Percentiles rank a stretch among this genome's conserved stretches.
These are phyloP conservation scores for Aspergillus sp. DNA, from an alignment of 2,329 filamentous ascomycete genomes.

Conservation along the genomic window DNA sequence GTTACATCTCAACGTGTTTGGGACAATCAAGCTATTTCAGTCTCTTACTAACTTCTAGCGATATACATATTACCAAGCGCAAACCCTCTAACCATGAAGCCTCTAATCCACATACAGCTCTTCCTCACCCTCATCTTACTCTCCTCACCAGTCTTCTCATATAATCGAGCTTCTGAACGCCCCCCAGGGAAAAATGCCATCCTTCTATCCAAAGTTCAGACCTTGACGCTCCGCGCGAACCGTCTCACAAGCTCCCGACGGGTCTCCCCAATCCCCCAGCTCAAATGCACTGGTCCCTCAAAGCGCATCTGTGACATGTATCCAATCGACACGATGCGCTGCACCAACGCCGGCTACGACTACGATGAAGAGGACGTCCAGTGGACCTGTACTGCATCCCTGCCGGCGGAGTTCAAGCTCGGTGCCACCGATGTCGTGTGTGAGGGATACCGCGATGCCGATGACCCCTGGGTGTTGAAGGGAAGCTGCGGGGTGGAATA, in stretches of 20 bases:
- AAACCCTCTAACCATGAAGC: slow-evolving; percentile 17
- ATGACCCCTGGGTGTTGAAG: slow-evolving; percentile 83
- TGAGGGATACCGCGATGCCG: slow-evolving; percentile 74
- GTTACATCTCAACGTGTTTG: not conserved
- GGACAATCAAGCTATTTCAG: no score
- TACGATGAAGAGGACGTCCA: slow-evolving; percentile 80
- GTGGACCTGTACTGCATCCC: slow-evolving; percentile 77
- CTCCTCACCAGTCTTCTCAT: slow-evolving; percentile 14
- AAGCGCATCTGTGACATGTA: slow-evolving; percentile 65
- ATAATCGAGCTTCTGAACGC: slow-evolving; percentile 25
- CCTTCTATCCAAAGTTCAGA: slow-evolving; percentile 65
- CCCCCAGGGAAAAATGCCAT: slow-evolving; percentile 49
- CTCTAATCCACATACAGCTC: slow-evolving; percentile 11
- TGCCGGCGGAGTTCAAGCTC: slow-evolving; percentile 66
- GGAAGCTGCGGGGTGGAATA: slow-evolving; percentile 95
- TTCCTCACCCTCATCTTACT: slow-evolving; percentile 20
- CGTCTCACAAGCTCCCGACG: slow-evolving; percentile 72
- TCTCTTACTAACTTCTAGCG: not conserved
- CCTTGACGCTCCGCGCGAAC: slow-evolving; percentile 71
- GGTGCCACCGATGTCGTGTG: slow-evolving; percentile 87
- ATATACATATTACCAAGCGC: not conserved
- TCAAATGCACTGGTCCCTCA: slow-evolving; percentile 69
- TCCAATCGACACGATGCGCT: slow-evolving; percentile 78
- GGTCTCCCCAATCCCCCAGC: slow-evolving; percentile 70
- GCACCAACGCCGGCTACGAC: slow-evolving; percentile 77